Evolutionary conservation across 257 asterid genomes (phyloP).

Genomic region (Lantana camara): DNA sequence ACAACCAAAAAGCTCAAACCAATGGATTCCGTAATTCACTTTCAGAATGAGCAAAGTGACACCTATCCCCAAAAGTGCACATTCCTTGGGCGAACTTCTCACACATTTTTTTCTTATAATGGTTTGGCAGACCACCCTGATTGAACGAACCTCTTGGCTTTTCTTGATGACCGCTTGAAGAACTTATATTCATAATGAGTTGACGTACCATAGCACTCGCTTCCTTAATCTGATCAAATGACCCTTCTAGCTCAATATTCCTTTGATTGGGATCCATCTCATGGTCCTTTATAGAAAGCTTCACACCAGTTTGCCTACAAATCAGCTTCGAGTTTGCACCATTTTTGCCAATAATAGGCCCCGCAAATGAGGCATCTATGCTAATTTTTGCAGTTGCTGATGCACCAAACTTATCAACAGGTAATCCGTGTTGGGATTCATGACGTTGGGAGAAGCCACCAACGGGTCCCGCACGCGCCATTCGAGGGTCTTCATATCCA

Average conservation of each 20-base stretch:
- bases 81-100: constrained; percentile 46
- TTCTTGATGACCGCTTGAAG: constrained; percentile 26
- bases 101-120: constrained; percentile 50
- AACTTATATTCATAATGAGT: constrained; percentile 34
- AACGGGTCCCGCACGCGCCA: constrained; percentile 22
- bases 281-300: constrained; percentile 53
- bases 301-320: constrained; percentile 50
- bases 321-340: constrained; percentile 57
- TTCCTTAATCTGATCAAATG: constrained; percentile 59
- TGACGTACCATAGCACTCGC: constrained; percentile 54
- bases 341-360: constrained; percentile 57
- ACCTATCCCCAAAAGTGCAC: constrained; percentile 54
- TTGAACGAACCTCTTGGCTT: constrained; percentile 25
- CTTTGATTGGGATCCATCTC: constrained; percentile 45
- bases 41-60: constrained; percentile 53
- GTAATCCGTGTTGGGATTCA: constrained; percentile 32
- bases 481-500: constrained; percentile 34
- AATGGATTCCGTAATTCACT: constrained; percentile 36
- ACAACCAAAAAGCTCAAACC: constrained; percentile 22
- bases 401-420: constrained; percentile 51
- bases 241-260: constrained; percentile 66
- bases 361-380: constrained; percentile 54
- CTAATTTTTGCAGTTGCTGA: constrained; percentile 61
- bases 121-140: constrained; percentile 25
- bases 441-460: constrained; percentile 39